phyloP scores from a whole-genome alignment of 225 moss, liverwort and hornwort species.

The Sphagnum contortum region DNA sequence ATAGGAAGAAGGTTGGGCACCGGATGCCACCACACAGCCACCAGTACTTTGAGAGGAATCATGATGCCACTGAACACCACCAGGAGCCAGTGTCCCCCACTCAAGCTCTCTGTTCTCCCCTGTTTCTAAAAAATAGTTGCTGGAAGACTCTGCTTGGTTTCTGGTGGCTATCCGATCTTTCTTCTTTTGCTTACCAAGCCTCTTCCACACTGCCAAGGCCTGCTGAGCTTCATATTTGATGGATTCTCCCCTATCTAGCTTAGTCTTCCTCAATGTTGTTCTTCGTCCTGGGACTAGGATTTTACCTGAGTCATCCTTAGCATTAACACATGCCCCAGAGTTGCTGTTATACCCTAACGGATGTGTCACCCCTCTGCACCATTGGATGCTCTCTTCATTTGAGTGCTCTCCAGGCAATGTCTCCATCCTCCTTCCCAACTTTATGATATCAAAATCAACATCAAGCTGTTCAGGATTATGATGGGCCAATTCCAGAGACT shows the following conservation, averaged over 20 bases:
- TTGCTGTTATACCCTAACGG: conserved; percentile 6
- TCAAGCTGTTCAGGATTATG: no score
- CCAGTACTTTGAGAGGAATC: neutral
- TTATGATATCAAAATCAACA: conserved; percentile 29
- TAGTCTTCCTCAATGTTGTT: neutral
- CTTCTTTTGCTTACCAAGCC: conserved; percentile 2
- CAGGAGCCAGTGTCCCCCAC: neutral
- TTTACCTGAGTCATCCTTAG: neutral
- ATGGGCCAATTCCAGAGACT: no score
- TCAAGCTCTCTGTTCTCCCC: neutral
- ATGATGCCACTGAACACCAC: conserved; percentile 3
- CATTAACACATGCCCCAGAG: neutral
- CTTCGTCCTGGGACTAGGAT: neutral
- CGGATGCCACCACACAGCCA: neutral
- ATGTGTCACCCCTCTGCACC: conserved; percentile 13
- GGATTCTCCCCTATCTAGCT: neutral
- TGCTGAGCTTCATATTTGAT: neutral
- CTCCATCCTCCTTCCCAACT: conserved; percentile 46
- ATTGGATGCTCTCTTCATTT: conserved; percentile 18
- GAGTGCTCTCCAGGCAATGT: conserved; percentile 28
- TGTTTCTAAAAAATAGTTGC: neutral
- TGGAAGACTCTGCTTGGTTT: neutral
- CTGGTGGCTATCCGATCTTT: neutral
- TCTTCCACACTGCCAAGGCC: neutral
- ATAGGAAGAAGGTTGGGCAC: neutral